These are phyloP conservation scores for Eutypella sp. DNA, from an alignment of 2,329 filamentous ascomycete species.

Conservation along the genomic window DNA sequence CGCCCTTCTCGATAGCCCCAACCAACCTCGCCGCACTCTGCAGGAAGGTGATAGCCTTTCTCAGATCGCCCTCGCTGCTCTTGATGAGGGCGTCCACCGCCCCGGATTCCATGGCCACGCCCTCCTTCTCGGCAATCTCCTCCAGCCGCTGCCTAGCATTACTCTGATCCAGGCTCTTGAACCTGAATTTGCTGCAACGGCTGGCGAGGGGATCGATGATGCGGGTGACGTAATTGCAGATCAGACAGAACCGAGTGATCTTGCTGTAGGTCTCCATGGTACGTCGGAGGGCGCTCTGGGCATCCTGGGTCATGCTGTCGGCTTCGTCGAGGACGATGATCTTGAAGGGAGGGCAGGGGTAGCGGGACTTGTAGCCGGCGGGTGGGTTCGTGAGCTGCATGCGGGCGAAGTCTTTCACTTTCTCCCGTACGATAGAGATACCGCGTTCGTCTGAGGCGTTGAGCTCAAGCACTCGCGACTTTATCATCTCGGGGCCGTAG, in stretches of 20 bases:
- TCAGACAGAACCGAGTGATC: slow-evolving; percentile 94
- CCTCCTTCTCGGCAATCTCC: slow-evolving; percentile 77
- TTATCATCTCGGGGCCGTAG: slow-evolving; percentile 91
- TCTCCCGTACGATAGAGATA: slow-evolving; percentile 93
- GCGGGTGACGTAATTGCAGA: slow-evolving; percentile 97
- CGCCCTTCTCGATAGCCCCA: slow-evolving; percentile 53
- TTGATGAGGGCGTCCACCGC: slow-evolving; percentile 79
- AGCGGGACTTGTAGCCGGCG: slow-evolving; percentile 61
- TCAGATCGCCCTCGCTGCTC: slow-evolving; percentile 87
- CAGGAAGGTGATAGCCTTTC: slow-evolving; percentile 93
- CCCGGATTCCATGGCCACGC: slow-evolving; percentile 69
- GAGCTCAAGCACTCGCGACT: slow-evolving; percentile 91
- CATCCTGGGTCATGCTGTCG: slow-evolving; percentile 98
- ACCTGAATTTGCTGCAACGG: slow-evolving; percentile 93
- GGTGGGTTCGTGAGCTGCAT: slow-evolving; percentile 87
- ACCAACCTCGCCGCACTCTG: slow-evolving; percentile 91
- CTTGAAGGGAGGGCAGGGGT: slow-evolving; percentile 96
- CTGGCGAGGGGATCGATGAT: slow-evolving; percentile 96
- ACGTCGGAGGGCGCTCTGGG: slow-evolving; percentile 82
- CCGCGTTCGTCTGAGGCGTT: slow-evolving; percentile 99
- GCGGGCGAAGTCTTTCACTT: slow-evolving; percentile 96
- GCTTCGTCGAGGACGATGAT: slow-evolving; percentile 98
- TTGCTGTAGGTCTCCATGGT: slow-evolving; percentile 99
- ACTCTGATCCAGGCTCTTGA: slow-evolving; percentile 87
- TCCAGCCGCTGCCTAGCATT: slow-evolving; percentile 76